Evolutionary conservation across 768 basidiomycete species (phyloP), one percentile per base, ranked within the genome.

Genomic region (Lentinula guzmanii): DNA sequence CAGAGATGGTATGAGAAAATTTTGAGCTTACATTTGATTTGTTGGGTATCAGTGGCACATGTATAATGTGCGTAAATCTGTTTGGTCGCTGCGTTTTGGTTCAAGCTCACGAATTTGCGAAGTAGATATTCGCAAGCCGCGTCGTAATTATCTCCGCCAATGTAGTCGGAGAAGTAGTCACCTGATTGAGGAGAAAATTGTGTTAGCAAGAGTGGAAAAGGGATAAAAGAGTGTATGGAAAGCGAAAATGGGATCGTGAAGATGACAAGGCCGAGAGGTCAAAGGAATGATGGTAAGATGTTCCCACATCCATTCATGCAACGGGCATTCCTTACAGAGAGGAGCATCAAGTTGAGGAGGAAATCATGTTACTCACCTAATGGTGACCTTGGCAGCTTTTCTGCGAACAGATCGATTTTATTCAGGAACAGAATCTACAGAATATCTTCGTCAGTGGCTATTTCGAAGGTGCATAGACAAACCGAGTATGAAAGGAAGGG

Each of bases 391-490:
- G 90, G 91, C 1, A 98, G 82, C 72, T 98, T 98, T 72, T 95
- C 93, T 2, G 91, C 88, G 74, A 98, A 97, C 52, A 95, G 77
- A 75, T 98, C 95, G 71, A 95, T 95, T 82, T 96, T 95, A 82
- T 95, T 97, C 64, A 97, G 75, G 86, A 97, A 95, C 42, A 96
- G 79, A 68, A 97, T 96, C 91, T 90, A 66, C 10, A 31, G 59
- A 64, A 13, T 8, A 39, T 39, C 13, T 39, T 6, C 37, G 13
- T 39, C 37, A 39, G 37, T 39, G 7, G 37, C 4, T 8, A 13
- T 39, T 39, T 13, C 9, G 13, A 6, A 39, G 28, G 3, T 28
- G 3, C 28, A 28, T 28, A 28, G 28, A 28, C 28, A 28, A 28
- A 28, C 28, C 28, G 3, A 28, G 3, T 28, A 35, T 18, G 58